Base-by-base conservation (phyloP, 2,329 filamentous ascomycete genomes). In the Xylaria sp. region DNA sequence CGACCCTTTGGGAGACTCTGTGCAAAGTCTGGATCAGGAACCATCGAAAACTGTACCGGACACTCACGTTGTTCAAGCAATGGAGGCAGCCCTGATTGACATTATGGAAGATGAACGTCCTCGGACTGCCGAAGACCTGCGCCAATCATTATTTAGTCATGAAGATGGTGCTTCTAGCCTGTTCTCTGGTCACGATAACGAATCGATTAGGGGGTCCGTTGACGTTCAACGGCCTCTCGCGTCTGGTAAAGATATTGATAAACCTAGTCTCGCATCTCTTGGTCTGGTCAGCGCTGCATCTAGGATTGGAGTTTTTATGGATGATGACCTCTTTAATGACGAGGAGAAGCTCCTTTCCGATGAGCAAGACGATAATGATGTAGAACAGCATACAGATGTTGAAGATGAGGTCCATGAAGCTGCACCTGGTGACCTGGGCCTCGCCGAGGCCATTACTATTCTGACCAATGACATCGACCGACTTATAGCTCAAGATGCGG, bases 391-490 rank as follows among this genome's bases (percentile, higher is more conserved):
- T 13, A 84, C 85, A 3, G 88, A 90, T 55, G 86, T 90, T 4
- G 88, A 91, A 13, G 94, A 98, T 71, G 91, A 94, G 73, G 93
- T 99, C 9, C 93, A 97, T 74, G 92, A 97, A 83, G 97, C 96
- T 51, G 95, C 94, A 0, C 96, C 97, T 1, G 96, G 96, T 44
- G 96, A 99, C 78, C 86, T 99, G 2, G 96, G 96, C 0, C 82
- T 99, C 40, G 93, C 94, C 0, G 97, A 99, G 82, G 95, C 97
- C 10, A 97, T 99, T 72, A 91, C 93, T 51, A 90, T 88, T 1
- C 85, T 99, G n/a, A 93, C 92, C 0, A 90, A 91, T 59, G 94
- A 98, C 72, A 97, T 99, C 70, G 94, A 98, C 75, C 93, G 94
- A 72, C 85, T 99, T 21, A 87, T 88, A 10, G 90, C 94, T 2